Evolutionary conservation across 2,329 filamentous ascomycete genomes (phyloP), one percentile per base, ranked within the genome.

Genomic region (Plectosphaerella sp.): DNA sequence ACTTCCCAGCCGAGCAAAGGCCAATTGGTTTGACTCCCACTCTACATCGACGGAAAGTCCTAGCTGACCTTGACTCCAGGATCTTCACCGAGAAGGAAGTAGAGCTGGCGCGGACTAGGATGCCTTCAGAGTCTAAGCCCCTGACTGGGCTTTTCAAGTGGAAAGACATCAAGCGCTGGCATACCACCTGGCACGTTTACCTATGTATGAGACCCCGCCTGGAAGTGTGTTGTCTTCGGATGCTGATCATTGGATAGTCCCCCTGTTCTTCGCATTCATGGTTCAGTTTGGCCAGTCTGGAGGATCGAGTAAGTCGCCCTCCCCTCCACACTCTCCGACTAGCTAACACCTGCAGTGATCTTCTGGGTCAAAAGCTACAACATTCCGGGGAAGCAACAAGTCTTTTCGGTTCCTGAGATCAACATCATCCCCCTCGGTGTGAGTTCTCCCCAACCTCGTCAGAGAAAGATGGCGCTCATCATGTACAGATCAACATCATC

Each of bases 301-400:
- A 18, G 57, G 52, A 24, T 63, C 61, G 1, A 62, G 61, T 62
- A 57, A 43, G 59, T 54, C 28, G 1, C 18, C 10, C 1, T 11
- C 35, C 11, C 22, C 18, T 10, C 42, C 1, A 9, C 25, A 9
- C 11, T 5, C 15, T 12, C 49, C 12, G 3, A 8, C 9, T 36
- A 9, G 51, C 35, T 48, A 22, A 53, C 8, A 7, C 22, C 25
- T 5, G 5, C n/a, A 61, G 60, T 62, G 61, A 63, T 63, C 9
- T 63, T 61, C 48, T 63, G 59, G 60, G 58, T 63, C 22, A 63
- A 63, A 45, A 62, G 59, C 35, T 62, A 62, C 52, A 63, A 63
- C 28, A 52, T 58, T 15, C 35, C 51, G 20, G 60, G 59, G 10
- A 46, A 61, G 24, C 53, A 56, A 5, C 22, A 47, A 10, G 25